Evolutionary conservation across 192 early-diverging fungal species (phyloP).

Genomic region (Coemansia sp.): DNA sequence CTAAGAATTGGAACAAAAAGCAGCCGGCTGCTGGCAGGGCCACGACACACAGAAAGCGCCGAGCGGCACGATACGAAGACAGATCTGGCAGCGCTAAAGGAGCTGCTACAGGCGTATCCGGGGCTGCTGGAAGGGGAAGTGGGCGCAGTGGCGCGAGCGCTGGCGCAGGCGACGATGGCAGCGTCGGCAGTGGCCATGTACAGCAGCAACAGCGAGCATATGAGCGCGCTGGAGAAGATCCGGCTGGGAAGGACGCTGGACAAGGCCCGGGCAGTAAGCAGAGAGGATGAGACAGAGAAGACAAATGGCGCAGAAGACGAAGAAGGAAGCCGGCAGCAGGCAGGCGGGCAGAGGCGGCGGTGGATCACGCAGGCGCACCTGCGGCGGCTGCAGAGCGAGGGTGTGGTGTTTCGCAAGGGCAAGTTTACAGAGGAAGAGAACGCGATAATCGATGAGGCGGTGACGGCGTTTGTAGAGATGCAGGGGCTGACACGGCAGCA

Average conservation of each 20-base stretch:
- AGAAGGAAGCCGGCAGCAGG: neutral
- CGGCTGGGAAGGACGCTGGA: constrained; percentile 19
- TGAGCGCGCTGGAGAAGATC: constrained; percentile 29
- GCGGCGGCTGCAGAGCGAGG: constrained; percentile 33
- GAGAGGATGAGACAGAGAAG: neutral
- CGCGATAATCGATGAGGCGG: constrained; percentile 25
- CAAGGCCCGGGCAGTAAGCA: neutral
- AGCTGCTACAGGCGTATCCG: constrained; percentile 42
- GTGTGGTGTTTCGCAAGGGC: constrained; percentile 47
- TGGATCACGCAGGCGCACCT: constrained; percentile 45
- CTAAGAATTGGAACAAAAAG: too few species aligned
- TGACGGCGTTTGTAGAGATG: constrained; percentile 18
- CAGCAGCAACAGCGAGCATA: constrained; percentile 2
- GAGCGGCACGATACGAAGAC: neutral
- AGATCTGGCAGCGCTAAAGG: constrained; percentile 17
- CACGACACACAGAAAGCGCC: neutral
- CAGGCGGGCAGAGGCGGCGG: constrained; percentile 13
- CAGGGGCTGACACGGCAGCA: constrained; percentile 27
- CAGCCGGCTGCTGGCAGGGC: too few species aligned
- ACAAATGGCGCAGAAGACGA: neutral
- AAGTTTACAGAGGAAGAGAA: constrained; percentile 48
- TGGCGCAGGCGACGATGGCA: constrained; percentile 40
- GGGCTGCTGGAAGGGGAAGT: constrained; percentile 36
- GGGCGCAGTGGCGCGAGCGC: constrained; percentile 38
- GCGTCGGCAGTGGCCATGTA: constrained; percentile 15